Base-by-base conservation (phyloP, 2,329 filamentous ascomycete species). In the Lecanicillium sp. region DNA sequence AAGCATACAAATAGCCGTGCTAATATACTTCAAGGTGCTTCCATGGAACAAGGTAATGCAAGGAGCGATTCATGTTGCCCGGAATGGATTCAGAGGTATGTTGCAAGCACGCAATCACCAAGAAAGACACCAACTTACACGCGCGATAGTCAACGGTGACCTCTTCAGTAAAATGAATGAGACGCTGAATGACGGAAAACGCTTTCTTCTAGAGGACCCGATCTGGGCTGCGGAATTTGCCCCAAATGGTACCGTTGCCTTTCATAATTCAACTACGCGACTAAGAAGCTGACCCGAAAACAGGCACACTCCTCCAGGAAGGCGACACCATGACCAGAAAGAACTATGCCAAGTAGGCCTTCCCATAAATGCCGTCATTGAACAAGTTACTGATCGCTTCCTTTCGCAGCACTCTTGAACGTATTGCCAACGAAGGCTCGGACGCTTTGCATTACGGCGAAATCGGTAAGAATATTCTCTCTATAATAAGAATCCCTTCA, bases 201-300 rank as follows among this genome's bases (percentile, higher is more conserved):
- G 86, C 48, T 95, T 94, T 51, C 63, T 95, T 0, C 65, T 79
- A 0, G 69, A 83, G 3, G 78, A 95, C 41, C 79, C 83, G 0
- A 75, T 78, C 4, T 96, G 87, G 83, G 86, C 89, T 0, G 58
- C 84, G 34, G 90, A 95, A 55, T 95, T 95, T 63, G 88, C 87
- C 3, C 87, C 87, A 0, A 79, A 89, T 43, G 90, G 68, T 65
- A 41, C 15, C 22, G 11, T 9, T 8, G 9, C 13, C 13, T 9
- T n/a, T n/a, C n/a, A n/a, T n/a, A n/a, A n/a, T n/a, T n/a, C n/a
- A n/a, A n/a, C n/a, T n/a, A n/a, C n/a, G n/a, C n/a, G 12, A 37
- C 3, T 27, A 30, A 20, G 27, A 13, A 8, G 5, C 11, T 17
- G 20, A 29, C 9, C 37, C 9, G 20, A 39, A 5, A 38, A 5